phyloP scores from a whole-genome alignment of 2,329 filamentous ascomycete species.

The Pseudogymnoascus sp. region DNA sequence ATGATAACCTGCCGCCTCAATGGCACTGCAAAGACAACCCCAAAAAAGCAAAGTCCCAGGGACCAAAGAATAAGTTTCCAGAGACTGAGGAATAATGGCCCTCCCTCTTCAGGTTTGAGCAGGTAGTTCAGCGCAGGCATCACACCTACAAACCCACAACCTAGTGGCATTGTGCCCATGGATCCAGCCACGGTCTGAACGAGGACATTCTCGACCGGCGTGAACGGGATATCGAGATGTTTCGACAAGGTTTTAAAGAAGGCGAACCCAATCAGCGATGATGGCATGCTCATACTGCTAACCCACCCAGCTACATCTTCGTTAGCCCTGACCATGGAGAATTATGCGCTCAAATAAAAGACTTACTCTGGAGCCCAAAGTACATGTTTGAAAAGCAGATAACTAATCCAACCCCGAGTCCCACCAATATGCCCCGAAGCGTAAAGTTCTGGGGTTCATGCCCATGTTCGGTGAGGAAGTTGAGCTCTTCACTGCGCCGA shows the following conservation, averaged over 20 bases:
- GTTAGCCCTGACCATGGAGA: not conserved
- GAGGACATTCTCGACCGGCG: slow-evolving; percentile 90
- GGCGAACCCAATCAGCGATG: slow-evolving; percentile 87
- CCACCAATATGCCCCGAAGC: slow-evolving; percentile 67
- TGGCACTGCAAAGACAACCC: slow-evolving; percentile 92
- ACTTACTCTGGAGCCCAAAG: slow-evolving; percentile 83
- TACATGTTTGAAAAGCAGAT: slow-evolving; percentile 98
- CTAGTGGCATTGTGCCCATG: slow-evolving; percentile 93
- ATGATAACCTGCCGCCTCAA: slow-evolving; percentile 87
- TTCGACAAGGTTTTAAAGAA: slow-evolving; percentile 75
- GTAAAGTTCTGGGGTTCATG: slow-evolving; percentile 64
- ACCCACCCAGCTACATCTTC: slow-evolving; percentile 61
- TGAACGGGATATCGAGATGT: slow-evolving; percentile 72
- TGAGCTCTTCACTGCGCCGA: slow-evolving; percentile 22
- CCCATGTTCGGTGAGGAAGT: slow-evolving; percentile 25
- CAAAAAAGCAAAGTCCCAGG: slow-evolving; percentile 89
- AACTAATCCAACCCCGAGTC: slow-evolving; percentile 74
- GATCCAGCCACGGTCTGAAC: slow-evolving; percentile 93
- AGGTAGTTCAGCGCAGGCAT: slow-evolving; percentile 88
- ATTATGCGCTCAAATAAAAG: slow-evolving; percentile 35
- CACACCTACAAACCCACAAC: slow-evolving; percentile 91
- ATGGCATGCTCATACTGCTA: slow-evolving; percentile 92
- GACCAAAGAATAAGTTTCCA: slow-evolving; percentile 84
- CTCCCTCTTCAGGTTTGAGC: slow-evolving; percentile 67
- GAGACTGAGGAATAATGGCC: slow-evolving; percentile 62